Evolutionary conservation across 2,329 filamentous ascomycete species (phyloP), one percentile per base, ranked within the genome.

Genomic region (Cytospora leucostoma): DNA sequence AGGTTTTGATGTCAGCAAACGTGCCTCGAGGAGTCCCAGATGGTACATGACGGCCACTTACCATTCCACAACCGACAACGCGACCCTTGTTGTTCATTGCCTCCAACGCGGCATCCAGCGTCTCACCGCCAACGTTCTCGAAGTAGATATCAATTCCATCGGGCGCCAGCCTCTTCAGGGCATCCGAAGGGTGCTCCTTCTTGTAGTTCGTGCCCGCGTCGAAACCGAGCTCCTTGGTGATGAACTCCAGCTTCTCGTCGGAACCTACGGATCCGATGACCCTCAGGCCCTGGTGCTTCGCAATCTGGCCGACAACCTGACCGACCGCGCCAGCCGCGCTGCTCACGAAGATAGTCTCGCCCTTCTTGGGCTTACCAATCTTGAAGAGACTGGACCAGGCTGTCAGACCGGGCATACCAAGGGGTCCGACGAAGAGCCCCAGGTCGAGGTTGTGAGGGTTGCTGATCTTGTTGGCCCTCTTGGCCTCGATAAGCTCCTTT

Each of bases 161-260:
- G 0, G 91, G 91, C 0, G 90, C 90, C 19, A 95, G 81, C 63
- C 90, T 82, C 67, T 80, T 76, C 62, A 96, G 80, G 0, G 90
- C 91, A 12, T 88, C 88, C 0, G 76, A 72, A 0, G 91, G 83
- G 68, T 83, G 84, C 78, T 95, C 91, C 68, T 85, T 93, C 83
- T 95, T 94, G 82, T 96, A 96, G 81, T 96, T 95, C 79, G 94
- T 95, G 10, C 88, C 92, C 17, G 68, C 77, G 61, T 84, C 81
- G 68, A 81, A 84, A 10, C 81, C 82, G 1, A 84, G 77, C 70
- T 82, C 78, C 61, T 80, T 75, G 51, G 68, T 72, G 59, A 84
- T 75, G 74, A 87, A 95, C 21, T 90, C 85, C 32, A 93, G 80
- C 80, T 96, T 96, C 71, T 90, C 88, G 71, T 93, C 89, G 19